Conservation (phyloP, 1,284 basidiomycete species). For the Microstroma glucosiphilum region DNA sequence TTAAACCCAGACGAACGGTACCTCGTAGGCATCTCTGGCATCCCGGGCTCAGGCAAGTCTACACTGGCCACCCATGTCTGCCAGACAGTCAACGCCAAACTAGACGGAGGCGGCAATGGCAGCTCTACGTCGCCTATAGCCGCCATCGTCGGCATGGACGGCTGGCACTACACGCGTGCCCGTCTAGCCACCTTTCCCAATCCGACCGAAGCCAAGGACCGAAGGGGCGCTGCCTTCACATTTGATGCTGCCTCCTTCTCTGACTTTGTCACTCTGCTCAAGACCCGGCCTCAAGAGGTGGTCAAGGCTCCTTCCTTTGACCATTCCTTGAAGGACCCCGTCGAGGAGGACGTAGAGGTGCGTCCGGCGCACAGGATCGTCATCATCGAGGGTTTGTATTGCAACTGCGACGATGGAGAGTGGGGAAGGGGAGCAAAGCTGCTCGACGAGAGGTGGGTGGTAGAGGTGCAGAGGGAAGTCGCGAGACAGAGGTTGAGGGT, state of each 20-base stretch:
- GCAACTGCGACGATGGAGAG: constrained; percentile 63
- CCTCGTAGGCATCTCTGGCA: constrained; percentile 69
- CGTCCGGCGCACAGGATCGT: constrained; percentile 65
- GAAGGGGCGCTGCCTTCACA: constrained; percentile 45
- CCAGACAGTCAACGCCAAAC: constrained; percentile 27
- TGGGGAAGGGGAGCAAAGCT: constrained; percentile 66
- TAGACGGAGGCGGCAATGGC: neutral
- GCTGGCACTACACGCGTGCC: constrained; percentile 64
- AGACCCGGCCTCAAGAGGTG: neutral
- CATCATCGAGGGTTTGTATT: constrained; percentile 77
- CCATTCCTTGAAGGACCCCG: constrained; percentile 59
- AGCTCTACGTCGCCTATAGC: constrained; percentile 46
- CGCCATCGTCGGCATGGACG: constrained; percentile 69
- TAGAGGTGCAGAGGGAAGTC: constrained; percentile 61
- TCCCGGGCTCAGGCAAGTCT: constrained; percentile 78
- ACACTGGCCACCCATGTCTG: constrained; percentile 62
- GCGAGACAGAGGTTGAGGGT: constrained; percentile 64
- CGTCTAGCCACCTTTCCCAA: constrained; percentile 64
- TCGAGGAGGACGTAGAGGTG: constrained; percentile 56
- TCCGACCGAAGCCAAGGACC: constrained; percentile 46
- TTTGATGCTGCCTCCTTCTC: constrained; percentile 42
- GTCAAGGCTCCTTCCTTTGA: constrained; percentile 61
- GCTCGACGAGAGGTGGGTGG: constrained; percentile 73
- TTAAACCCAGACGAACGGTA: constrained; percentile 57
- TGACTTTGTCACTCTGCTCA: constrained; percentile 24